Evolutionary conservation across 1,284 basidiomycete genomes (phyloP).

Genomic region (Sutorius eximius): DNA sequence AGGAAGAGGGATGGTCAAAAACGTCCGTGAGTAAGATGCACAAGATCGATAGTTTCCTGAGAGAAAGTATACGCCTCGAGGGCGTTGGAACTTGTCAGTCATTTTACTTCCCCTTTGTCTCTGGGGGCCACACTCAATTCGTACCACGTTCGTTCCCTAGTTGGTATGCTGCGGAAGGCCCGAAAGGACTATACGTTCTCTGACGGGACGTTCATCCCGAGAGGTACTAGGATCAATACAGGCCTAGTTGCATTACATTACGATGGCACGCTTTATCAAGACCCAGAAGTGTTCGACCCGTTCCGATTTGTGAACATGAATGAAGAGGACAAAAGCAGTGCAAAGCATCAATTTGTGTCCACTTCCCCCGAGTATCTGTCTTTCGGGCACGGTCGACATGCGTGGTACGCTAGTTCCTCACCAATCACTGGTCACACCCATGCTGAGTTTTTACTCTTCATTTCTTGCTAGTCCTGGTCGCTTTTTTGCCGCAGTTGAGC

Average conservation of each 20-base stretch:
- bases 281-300: conserved; percentile 31
- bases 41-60: conserved; percentile 48
- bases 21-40: conserved; percentile 39
- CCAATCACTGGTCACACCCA: neutral
- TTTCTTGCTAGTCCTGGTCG: conserved; percentile 26
- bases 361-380: conserved; percentile 3
- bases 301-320: conserved; percentile 31
- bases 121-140: neutral
- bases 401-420: conserved; percentile 5
- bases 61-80: conserved; percentile 40
- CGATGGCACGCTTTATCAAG: conserved; percentile 26
- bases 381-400: conserved; percentile 13
- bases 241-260: conserved; percentile 25
- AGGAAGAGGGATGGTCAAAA: conserved; percentile 44
- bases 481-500: conserved; percentile 29
- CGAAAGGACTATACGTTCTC: conserved; percentile 39
- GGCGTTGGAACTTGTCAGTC: conserved; percentile 30
- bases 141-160: conserved; percentile 19
- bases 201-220: conserved; percentile 41
- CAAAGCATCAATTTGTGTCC: conserved; percentile 16
- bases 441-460: too few species aligned
- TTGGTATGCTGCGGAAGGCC: conserved; percentile 34
- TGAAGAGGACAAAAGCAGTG: conserved; percentile 5
- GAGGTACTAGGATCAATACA: conserved; percentile 32
- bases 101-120: too few species aligned